Percentiles rank a stretch among this genome's conserved stretches.
Evolutionary conservation across 192 early-diverging fungal species (phyloP).

Genomic region (Rhizophlyctis rosea): DNA sequence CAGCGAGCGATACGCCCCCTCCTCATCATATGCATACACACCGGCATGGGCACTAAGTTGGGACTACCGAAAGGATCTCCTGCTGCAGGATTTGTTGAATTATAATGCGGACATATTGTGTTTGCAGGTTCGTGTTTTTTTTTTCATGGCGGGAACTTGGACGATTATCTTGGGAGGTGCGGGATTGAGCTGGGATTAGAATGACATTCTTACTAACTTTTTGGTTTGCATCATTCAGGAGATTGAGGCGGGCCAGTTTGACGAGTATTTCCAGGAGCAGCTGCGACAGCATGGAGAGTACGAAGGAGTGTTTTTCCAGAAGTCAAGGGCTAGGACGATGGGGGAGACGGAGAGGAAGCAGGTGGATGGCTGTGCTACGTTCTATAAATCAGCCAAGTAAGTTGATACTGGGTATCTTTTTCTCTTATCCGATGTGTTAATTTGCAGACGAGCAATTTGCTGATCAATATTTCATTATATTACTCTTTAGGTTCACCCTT

Average conservation of each 20-base stretch:
- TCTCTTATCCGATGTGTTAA: background rate
- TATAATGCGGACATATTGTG: constrained; percentile 91
- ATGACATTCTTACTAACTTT: background rate
- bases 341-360: constrained; percentile 75
- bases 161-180: background rate
- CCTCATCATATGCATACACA: constrained; percentile 86
- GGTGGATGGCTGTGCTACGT: constrained; percentile 96
- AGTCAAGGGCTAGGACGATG: constrained; percentile 94
- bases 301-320: constrained; percentile 90
- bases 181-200: background rate
- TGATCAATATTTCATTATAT: constrained; percentile 4
- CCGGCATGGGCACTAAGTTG: constrained; percentile 92
- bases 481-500: constrained; percentile 64
- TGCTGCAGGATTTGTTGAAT: constrained; percentile 79
- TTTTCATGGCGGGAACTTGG: background rate
- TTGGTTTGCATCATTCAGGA: constrained; percentile 55
- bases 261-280: constrained; percentile 80
- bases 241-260: constrained; percentile 80
- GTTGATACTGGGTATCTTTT: constrained; percentile 11
- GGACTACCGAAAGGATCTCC: constrained; percentile 88
- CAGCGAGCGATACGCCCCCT: constrained; percentile 83
- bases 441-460: background rate
- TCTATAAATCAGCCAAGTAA: constrained; percentile 83
- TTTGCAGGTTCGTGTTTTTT: constrained; percentile 64
- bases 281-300: constrained; percentile 73